A percentile compares a stretch with the other conserved stretches of the same genome.
Conservation (phyloP, 2,329 filamentous ascomycete species). For the Drechslera avenae region DNA sequence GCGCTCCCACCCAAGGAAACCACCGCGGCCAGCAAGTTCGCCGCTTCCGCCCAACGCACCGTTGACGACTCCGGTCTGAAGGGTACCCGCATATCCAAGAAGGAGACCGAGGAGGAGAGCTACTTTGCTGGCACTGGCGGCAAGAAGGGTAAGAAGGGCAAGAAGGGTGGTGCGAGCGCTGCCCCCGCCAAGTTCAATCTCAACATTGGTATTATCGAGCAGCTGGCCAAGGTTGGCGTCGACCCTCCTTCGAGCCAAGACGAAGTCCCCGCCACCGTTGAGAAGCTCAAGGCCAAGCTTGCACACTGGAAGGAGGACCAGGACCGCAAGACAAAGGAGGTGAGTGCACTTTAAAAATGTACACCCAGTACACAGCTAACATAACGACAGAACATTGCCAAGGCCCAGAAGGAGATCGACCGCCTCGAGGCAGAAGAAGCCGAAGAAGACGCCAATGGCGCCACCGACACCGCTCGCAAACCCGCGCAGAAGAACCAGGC, state of each 20-base stretch:
- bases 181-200: constrained; percentile 73
- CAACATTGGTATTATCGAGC: constrained; percentile 88
- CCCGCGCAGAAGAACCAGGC: constrained; percentile 57
- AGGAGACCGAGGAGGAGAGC: constrained; percentile 85
- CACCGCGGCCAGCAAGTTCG: constrained; percentile 67
- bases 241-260: constrained; percentile 85
- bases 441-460: constrained; percentile 54
- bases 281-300: constrained; percentile 93
- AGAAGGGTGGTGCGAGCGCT: constrained; percentile 71
- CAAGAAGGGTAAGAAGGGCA: constrained; percentile 88
- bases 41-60: constrained; percentile 76
- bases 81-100: constrained; percentile 81
- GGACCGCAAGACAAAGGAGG: constrained; percentile 85
- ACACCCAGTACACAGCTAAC: constrained; percentile 16
- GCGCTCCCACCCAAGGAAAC: constrained; percentile 67
- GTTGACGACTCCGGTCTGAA: constrained; percentile 85
- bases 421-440: constrained; percentile 74
- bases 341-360: constrained; percentile 55
- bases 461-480: constrained; percentile 63
- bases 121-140: constrained; percentile 75
- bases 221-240: constrained; percentile 81
- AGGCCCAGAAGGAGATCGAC: constrained; percentile 94
- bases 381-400: constrained; percentile 81
- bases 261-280: constrained; percentile 77
- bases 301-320: constrained; percentile 91